phyloP scores from a whole-genome alignment of 257 asterid genomes.

The Fraxinus cuspidata region DNA sequence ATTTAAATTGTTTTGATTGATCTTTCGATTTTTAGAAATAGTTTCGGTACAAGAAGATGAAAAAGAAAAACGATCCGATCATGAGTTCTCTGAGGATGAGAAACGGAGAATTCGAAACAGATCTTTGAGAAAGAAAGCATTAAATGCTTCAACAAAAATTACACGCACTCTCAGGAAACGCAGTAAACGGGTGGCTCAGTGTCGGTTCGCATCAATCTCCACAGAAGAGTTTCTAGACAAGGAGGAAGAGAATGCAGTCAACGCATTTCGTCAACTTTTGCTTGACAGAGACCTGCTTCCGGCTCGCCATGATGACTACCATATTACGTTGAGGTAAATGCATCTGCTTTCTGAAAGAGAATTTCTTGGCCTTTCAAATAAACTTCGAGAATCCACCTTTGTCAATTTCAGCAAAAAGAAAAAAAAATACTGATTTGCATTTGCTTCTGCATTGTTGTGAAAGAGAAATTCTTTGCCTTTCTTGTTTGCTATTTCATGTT shows the following conservation, averaged over 20 bases:
- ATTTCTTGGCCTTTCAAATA: background rate
- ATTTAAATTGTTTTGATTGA: background rate
- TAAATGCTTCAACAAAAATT: conserved; percentile 40
- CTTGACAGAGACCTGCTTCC: conserved; percentile 76
- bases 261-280: conserved; percentile 63
- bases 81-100: conserved; percentile 52
- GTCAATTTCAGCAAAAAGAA: background rate
- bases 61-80: conserved; percentile 37
- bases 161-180: conserved; percentile 44
- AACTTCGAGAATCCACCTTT: background rate
- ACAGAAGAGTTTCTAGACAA: conserved; percentile 72
- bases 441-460: conserved; percentile 1
- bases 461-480: background rate
- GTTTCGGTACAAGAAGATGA: conserved; percentile 42
- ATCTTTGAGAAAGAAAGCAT: conserved; percentile 48
- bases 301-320: conserved; percentile 82
- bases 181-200: conserved; percentile 56
- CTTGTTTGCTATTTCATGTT: conserved; percentile 10
- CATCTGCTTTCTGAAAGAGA: conserved; percentile 13
- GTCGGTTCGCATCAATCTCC: conserved; percentile 73
- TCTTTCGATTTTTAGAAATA: conserved; percentile 26
- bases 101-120: conserved; percentile 43
- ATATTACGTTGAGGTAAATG: conserved; percentile 72
- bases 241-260: conserved; percentile 75
- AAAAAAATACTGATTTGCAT: background rate